Evolutionary conservation across 345 rosid species (phyloP).

Genomic region (Mangifera indica): DNA sequence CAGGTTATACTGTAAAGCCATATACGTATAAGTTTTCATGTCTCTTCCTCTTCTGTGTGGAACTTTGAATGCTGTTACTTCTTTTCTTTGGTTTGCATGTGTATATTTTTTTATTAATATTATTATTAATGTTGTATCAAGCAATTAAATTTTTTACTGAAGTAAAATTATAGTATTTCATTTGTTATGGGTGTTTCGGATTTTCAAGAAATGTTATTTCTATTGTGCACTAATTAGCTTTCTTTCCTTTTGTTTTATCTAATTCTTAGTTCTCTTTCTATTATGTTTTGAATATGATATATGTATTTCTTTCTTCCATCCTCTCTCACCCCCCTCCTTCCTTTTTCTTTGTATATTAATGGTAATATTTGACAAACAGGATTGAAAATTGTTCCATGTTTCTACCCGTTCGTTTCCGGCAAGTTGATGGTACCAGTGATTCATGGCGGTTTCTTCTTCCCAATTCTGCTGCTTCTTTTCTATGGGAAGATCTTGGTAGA

Average conservation of each 20-base stretch:
- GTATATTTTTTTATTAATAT: no score
- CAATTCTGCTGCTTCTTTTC: slow-evolving; percentile 80
- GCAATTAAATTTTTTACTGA: no score
- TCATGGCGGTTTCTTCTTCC: slow-evolving; percentile 93
- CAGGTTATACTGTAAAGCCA: slow-evolving; percentile 49
- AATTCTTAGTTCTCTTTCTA: background rate
- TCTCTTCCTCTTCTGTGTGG: slow-evolving; percentile 9
- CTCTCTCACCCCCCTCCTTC: no score
- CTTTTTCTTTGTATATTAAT: background rate
- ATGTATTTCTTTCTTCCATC: background rate
- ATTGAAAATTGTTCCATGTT: slow-evolving; percentile 90
- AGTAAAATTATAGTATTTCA: background rate
- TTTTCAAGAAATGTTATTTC: background rate
- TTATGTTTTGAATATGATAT: background rate
- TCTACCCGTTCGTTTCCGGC: slow-evolving; percentile 77
- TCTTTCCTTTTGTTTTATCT: slow-evolving; percentile 2
- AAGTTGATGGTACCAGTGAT: slow-evolving; percentile 69
- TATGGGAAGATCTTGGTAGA: slow-evolving; percentile 95
- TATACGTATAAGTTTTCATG: slow-evolving; percentile 1
- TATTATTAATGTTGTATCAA: no score
- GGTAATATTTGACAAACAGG: slow-evolving; percentile 46
- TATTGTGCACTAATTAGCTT: background rate
- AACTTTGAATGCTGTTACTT: background rate
- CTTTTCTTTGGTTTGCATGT: no score
- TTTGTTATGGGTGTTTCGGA: background rate